Base-by-base conservation (phyloP, 2,329 filamentous ascomycete genomes). In the Diaporthe sp. region DNA sequence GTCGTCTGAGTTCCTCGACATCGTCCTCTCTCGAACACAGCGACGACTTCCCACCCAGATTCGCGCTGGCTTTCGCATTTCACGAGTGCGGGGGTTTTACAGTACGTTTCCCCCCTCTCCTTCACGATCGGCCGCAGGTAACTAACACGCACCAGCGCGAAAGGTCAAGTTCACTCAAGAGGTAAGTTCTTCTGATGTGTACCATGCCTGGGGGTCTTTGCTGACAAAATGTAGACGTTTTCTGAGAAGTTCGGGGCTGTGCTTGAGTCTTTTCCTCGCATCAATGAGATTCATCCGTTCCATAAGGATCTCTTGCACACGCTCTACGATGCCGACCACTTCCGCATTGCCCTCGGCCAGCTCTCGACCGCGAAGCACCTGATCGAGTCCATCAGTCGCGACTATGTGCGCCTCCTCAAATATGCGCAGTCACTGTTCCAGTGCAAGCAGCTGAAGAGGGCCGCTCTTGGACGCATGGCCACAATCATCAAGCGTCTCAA, bases 161-260 rank as follows among this genome's bases (percentile, higher is more conserved):
- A 98, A 98, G 86, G 96, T 98, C 89, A 98, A 98, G 86, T 99
- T 95, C 86, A 98, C 97, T 8, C 93, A 96, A 82, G 97, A 99
- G 39, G 39, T 42, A 42, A 42, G 39, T n/a, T n/a, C n/a, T n/a
- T n/a, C n/a, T n/a, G n/a, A n/a, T n/a, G n/a, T n/a, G n/a, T n/a
- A n/a, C n/a, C n/a, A n/a, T n/a, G n/a, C n/a, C n/a, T n/a, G n/a
- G n/a, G n/a, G n/a, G n/a, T n/a, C n/a, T n/a, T n/a, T n/a, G n/a
- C n/a, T n/a, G n/a, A n/a, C n/a, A n/a, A n/a, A n/a, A n/a, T n/a
- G n/a, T n/a, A n/a, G 86, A 98, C 96, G 55, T 98, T 98, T 85
- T 92, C 92, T 78, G 97, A 99, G 84, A 98, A 98, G 86, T 92
- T 99, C 78, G 91, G 92, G 78, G 91, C 92, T 75, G 98, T 98